Conservation (phyloP, 768 basidiomycete genomes). For the Rhodotorula taiwanensis region DNA sequence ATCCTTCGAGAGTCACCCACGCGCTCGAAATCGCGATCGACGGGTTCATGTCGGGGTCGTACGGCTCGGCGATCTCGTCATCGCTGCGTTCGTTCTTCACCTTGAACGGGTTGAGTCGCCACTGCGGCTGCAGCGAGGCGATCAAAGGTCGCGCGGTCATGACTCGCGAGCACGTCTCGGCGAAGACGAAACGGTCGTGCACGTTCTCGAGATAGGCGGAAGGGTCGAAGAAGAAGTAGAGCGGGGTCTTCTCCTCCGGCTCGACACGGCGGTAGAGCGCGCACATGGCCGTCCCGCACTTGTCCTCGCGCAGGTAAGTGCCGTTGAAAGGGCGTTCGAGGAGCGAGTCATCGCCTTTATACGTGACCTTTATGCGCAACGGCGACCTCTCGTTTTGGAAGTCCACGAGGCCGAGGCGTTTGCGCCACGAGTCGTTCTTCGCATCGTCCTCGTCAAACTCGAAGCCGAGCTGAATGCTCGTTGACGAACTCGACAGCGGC, state of each 20-base stretch:
- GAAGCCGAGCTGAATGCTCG: conserved; percentile 6
- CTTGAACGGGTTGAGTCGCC: conserved; percentile 53
- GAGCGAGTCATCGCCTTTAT: conserved; percentile 43
- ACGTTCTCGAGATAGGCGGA: conserved; percentile 65
- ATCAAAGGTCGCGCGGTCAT: conserved; percentile 74
- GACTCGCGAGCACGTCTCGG: conserved; percentile 65
- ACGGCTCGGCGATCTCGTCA: conserved; percentile 37
- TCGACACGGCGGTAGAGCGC: conserved; percentile 65
- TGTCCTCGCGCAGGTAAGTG: conserved; percentile 66
- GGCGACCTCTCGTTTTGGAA: conserved; percentile 62
- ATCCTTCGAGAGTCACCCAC: conserved; percentile 24
- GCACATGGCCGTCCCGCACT: conserved; percentile 80
- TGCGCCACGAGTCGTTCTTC: conserved; percentile 59
- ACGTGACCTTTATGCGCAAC: conserved; percentile 57
- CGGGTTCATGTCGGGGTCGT: conserved; percentile 54
- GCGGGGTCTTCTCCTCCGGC: conserved; percentile 47
- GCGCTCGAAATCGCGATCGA: conserved; percentile 49
- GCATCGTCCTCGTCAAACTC: conserved; percentile 48
- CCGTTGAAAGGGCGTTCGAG: conserved; percentile 80
- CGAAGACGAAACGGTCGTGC: conserved; percentile 78
- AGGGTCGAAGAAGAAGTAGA: conserved; percentile 73
- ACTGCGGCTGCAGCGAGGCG: conserved; percentile 63
- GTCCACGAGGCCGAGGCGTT: conserved; percentile 63
- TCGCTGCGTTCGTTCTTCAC: background rate
- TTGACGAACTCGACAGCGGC: conserved; percentile 46